Evolutionary conservation across 2,329 filamentous ascomycete genomes (phyloP), one percentile per base, ranked within the genome.

Genomic region (Metarhizium anisopliae): DNA sequence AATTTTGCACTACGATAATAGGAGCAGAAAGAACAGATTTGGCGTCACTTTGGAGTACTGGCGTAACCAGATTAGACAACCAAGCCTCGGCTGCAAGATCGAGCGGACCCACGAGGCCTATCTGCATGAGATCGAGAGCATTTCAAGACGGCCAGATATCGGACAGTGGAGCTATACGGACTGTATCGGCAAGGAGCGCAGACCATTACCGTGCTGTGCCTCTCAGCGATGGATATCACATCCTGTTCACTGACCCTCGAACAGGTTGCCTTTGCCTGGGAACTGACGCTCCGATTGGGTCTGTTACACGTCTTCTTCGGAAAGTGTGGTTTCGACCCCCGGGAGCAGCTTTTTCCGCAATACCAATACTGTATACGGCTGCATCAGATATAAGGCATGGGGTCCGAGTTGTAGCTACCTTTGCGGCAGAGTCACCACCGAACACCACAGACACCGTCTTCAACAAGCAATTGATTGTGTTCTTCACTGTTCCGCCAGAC

Each of bases 181-280:
- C 70, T 8, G 65, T 76, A n/a, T 68, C 71, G 36, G 70, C 72
- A 16, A 72, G 70, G 1, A 72, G 71, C 51, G 76, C 76, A 38
- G 82, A 86, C 62, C 82, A 87, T 61, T 86, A 83, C 62, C 78
- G 77, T 50, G 83, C 84, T 2, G 69, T 86, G 13, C 84, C 85
- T 3, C 66, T 88, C 43, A 84, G 81, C 58, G 85, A 88, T 64
- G 84, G 84, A 2, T 72, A 79, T 55, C 83, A 87, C 61, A 73
- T 88, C 40, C 68, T 87, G 5, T 87, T 86, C 64, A 82, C 81
- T 6, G 83, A 87, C 63, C 83, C 84, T 4, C 67, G 68, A 11
- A 80, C 75, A 1, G 77, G 76, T 10, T 67, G 75, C 8, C 73
- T 88, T 6, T 84, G 78, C 58, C 69, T 89, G 16, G 84, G 85